Percentiles rank a stretch among this genome's conserved stretches.
These are phyloP conservation scores for Agrocybe praecox DNA, from an alignment of 768 basidiomycete genomes.

Conservation along the genomic window DNA sequence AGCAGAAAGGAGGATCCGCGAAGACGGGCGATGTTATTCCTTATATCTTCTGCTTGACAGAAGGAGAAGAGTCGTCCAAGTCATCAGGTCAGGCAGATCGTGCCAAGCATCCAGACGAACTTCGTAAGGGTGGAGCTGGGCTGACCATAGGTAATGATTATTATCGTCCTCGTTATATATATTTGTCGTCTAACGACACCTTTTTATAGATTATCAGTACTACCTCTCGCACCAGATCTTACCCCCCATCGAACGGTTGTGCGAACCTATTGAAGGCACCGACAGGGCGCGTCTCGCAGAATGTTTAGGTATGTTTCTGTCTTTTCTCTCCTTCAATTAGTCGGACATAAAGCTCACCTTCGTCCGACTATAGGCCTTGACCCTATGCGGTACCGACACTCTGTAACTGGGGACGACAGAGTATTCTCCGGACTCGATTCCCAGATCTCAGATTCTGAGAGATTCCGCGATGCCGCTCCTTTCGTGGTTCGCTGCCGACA, in stretches of 20 bases:
- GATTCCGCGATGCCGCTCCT: conserved; percentile 76
- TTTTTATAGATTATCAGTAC: conserved; percentile 79
- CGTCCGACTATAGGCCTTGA: conserved; percentile 27
- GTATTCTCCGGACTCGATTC: conserved; percentile 84
- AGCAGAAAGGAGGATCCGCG: conserved; percentile 78
- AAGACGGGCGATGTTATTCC: conserved; percentile 92
- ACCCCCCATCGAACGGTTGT: conserved; percentile 93
- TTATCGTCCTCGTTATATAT: background rate
- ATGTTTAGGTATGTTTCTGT: conserved; percentile 70
- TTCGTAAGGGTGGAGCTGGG: conserved; percentile 66
- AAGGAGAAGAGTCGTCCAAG: conserved; percentile 72
- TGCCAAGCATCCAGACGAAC: conserved; percentile 93
- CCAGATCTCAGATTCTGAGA: conserved; percentile 83
- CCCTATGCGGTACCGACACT: conserved; percentile 30
- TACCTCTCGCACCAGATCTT: conserved; percentile 92
- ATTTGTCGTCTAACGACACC: background rate
- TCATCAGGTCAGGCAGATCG: conserved; percentile 81
- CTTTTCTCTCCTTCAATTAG: background rate
- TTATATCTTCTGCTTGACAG: conserved; percentile 88
- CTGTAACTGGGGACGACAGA: conserved; percentile 55
- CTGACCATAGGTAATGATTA: conserved; percentile 66
- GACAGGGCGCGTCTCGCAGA: conserved; percentile 91
- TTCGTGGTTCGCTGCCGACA: conserved; percentile 77
- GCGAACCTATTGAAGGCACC: conserved; percentile 95
- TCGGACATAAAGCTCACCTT: too few species aligned